Conservation (phyloP, 805 yeast genomes). For the Sungouiella blattae region DNA sequence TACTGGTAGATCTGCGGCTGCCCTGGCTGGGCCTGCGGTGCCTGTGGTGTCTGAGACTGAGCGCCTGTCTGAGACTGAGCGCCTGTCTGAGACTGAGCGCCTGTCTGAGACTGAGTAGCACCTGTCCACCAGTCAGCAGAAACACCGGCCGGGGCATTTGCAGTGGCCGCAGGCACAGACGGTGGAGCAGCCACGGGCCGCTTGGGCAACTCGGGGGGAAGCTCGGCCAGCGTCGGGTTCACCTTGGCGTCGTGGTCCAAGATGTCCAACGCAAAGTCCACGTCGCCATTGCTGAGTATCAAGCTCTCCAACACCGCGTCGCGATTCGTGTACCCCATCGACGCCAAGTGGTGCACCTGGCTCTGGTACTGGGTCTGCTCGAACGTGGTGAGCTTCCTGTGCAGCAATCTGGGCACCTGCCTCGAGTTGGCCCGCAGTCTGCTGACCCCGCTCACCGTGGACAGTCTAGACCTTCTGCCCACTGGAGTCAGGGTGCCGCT, state of each 20-base stretch:
- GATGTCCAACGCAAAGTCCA: constrained; percentile 57
- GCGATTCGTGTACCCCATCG: constrained; percentile 55
- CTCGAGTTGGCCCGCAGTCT: constrained; percentile 7
- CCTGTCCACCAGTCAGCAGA: constrained; percentile 32
- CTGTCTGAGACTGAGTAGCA: not conserved
- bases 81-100: not conserved
- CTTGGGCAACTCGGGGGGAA: constrained; percentile 48
- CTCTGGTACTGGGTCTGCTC: constrained; percentile 51
- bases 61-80: not conserved
- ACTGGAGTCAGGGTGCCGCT: constrained; percentile 11
- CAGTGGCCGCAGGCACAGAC: constrained; percentile 7
- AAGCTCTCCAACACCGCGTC: constrained; percentile 65
- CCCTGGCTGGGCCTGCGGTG: constrained; percentile 8
- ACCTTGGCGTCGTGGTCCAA: constrained; percentile 39
- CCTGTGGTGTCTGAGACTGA: constrained; percentile 1
- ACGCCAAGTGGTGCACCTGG: constrained; percentile 39
- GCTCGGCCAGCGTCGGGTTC: constrained; percentile 35
- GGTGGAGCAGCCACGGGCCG: constrained; percentile 22
- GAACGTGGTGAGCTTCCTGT: constrained; percentile 50
- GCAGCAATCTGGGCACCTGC: constrained; percentile 40
- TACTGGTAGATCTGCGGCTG: constrained; percentile 59
- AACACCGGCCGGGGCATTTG: constrained; percentile 18
- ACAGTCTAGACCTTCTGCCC: constrained; percentile 13
- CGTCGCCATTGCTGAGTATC: constrained; percentile 53
- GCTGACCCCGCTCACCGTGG: constrained; percentile 1